Evolutionary conservation across 768 basidiomycete species (phyloP).

Genomic region (Lentinula raphanica): DNA sequence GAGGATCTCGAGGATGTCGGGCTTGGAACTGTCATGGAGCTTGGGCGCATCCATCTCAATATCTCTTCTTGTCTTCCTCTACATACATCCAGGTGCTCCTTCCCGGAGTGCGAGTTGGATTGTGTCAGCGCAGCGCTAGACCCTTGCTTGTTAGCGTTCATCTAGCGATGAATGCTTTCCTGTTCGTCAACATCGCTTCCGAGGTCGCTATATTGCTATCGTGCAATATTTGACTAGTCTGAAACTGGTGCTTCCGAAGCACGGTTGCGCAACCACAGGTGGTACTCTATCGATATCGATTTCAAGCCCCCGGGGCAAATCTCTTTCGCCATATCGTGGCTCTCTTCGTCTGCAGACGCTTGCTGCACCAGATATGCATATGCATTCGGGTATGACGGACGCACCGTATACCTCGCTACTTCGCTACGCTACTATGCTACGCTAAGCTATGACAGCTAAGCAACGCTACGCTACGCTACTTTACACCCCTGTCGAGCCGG

Average conservation of each 20-base stretch:
- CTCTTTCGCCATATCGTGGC: neutral
- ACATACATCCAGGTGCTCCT: constrained; percentile 1
- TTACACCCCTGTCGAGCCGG: neutral
- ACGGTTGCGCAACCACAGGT: neutral
- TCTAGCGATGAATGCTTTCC: neutral
- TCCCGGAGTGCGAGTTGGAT: neutral
- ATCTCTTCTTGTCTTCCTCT: neutral
- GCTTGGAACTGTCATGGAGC: constrained; percentile 58
- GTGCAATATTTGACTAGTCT: neutral
- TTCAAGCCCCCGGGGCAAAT: too few relatives aligned
- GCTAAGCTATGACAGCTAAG: too few relatives aligned
- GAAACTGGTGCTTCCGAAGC: neutral
- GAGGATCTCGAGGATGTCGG: constrained; percentile 22
- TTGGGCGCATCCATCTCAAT: constrained; percentile 30
- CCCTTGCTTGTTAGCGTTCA: neutral
- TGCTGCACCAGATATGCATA: neutral
- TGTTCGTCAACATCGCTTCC: neutral
- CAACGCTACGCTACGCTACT: too few relatives aligned
- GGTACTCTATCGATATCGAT: neutral
- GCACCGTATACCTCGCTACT: too few relatives aligned
- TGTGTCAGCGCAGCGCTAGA: neutral
- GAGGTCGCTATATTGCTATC: too few relatives aligned
- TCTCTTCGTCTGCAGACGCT: neutral
- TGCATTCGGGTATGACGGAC: too few relatives aligned
- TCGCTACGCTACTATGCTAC: too few relatives aligned